Evolutionary conservation across 345 rosid genomes (phyloP).

Genomic region (Hibiscus syriacus): DNA sequence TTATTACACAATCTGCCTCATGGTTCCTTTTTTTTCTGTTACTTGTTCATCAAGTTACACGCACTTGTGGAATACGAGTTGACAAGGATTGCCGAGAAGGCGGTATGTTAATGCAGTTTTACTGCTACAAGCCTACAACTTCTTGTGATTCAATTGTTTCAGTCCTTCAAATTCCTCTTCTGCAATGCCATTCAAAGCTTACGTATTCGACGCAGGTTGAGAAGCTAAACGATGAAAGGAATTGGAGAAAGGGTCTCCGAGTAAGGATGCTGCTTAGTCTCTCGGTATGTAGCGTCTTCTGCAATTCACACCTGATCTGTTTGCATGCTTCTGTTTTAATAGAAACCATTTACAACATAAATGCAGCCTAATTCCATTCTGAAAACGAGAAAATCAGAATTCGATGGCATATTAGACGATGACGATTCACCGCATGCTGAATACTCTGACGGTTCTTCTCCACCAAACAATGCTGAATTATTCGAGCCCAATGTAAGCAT

Average conservation of each 20-base stretch:
- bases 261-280: slow-evolving; percentile 80
- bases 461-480: slow-evolving; percentile 35
- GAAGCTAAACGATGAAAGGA: slow-evolving; percentile 81
- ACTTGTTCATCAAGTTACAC: slow-evolving; percentile 47
- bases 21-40: slow-evolving; percentile 5
- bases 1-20: neutral
- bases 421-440: slow-evolving; percentile 39
- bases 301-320: neutral
- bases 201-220: slow-evolving; percentile 41
- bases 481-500: slow-evolving; percentile 43
- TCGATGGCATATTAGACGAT: slow-evolving; percentile 58
- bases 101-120: slow-evolving; percentile 39
- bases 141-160: neutral
- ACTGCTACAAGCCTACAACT: neutral
- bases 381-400: slow-evolving; percentile 59
- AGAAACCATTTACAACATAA: neutral
- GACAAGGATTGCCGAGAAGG: slow-evolving; percentile 64
- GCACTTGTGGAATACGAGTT: slow-evolving; percentile 87
- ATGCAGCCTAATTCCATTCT: slow-evolving; percentile 92
- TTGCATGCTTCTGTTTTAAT: neutral
- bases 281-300: slow-evolving; percentile 39
- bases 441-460: slow-evolving; percentile 41
- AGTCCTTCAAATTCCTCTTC: neutral
- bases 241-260: slow-evolving; percentile 97
- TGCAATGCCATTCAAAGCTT: neutral